Evolutionary conservation across 495 filamentous ascomycete species (phyloP).

Genomic region (Hypoxylon cercidicola): DNA sequence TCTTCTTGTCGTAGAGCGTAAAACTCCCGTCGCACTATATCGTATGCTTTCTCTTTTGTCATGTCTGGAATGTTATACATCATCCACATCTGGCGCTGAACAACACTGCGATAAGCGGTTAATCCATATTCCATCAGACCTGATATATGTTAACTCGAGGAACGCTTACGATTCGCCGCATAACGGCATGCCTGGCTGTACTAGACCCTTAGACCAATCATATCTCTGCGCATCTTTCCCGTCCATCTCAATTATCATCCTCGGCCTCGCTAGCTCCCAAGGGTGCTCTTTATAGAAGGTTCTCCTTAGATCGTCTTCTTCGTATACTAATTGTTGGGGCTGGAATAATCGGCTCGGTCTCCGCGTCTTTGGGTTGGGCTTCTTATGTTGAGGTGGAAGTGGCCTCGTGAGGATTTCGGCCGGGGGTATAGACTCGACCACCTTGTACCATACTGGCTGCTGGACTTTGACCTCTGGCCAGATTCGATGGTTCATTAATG

Average conservation of each 20-base stretch:
- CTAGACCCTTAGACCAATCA: constrained; percentile 80
- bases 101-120: constrained; percentile 69
- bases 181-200: constrained; percentile 79
- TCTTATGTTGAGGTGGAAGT: constrained; percentile 69
- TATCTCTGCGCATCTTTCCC: constrained; percentile 78
- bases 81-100: constrained; percentile 90
- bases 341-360: constrained; percentile 79
- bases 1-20: constrained; percentile 83
- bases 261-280: constrained; percentile 93
- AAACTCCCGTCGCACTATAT: constrained; percentile 88
- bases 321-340: constrained; percentile 80
- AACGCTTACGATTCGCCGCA: constrained; percentile 82
- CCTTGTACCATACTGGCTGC: constrained; percentile 80
- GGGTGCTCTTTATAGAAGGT: constrained; percentile 94
- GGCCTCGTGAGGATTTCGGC: constrained; percentile 77
- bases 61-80: constrained; percentile 70
- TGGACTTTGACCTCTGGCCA: constrained; percentile 40
- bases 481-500: constrained; percentile 40
- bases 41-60: constrained; percentile 77
- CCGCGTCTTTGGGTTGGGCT: constrained; percentile 60
- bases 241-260: constrained; percentile 83
- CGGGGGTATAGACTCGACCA: constrained; percentile 79
- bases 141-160: neutral
- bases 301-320: constrained; percentile 83
- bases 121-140: constrained; percentile 10